Percentiles rank a stretch among this genome's conserved stretches.
Conservation (phyloP, 2,329 filamentous ascomycete genomes). For the Colletotrichum noveboracense region DNA sequence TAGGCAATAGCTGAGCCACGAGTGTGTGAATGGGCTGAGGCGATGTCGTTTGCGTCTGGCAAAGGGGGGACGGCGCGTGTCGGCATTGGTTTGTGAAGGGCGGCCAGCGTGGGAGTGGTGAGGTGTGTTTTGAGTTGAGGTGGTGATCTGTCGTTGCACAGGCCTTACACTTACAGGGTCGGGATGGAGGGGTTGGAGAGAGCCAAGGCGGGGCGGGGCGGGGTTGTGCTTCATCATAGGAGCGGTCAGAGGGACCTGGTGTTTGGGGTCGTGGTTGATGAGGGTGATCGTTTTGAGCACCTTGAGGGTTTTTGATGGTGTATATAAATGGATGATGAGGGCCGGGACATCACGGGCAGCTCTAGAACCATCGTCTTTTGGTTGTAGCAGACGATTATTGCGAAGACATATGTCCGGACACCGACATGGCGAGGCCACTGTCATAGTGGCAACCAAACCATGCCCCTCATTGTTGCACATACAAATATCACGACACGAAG, state of each 20-base stretch:
- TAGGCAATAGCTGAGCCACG: neutral
- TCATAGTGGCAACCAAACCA: neutral
- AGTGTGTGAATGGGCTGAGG: neutral
- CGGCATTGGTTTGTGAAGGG: neutral
- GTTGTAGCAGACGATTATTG: too few species aligned
- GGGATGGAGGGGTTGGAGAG: neutral
- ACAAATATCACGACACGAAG: neutral
- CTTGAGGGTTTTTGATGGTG: neutral
- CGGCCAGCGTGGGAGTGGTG: neutral
- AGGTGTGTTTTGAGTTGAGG: slow-evolving; percentile 15
- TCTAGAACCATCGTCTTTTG: rapidly evolving
- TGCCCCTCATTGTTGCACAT: too few species aligned
- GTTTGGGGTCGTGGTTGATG: neutral
- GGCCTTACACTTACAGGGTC: neutral
- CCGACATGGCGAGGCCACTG: rapidly evolving
- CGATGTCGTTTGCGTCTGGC: neutral
- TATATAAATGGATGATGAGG: neutral
- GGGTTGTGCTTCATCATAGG: slow-evolving; percentile 7
- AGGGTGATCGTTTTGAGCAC: neutral
- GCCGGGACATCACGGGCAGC: neutral
- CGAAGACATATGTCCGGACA: neutral
- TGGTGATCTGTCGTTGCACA: neutral
- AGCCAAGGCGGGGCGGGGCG: slow-evolving; percentile 15
- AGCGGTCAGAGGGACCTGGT: slow-evolving; percentile 6
- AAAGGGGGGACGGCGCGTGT: neutral